Conservation (phyloP, 106 monocot species). For the Dendrobium officinale region DNA sequence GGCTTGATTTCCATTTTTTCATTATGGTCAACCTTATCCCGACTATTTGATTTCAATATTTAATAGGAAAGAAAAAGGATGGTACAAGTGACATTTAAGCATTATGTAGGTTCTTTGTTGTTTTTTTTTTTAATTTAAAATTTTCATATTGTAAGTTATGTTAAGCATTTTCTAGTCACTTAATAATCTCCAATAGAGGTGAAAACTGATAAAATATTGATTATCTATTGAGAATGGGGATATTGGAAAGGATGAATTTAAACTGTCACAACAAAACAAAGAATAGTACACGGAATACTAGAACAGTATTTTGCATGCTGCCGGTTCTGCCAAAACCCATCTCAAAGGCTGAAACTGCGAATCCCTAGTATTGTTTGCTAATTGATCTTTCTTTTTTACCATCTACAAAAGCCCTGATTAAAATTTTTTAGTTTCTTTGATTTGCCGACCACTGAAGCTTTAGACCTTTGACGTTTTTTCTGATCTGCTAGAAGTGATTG, state of each 20-base stretch:
- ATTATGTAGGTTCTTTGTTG: background rate
- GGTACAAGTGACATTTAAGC: background rate
- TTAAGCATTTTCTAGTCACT: too few relatives aligned
- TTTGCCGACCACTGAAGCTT: background rate
- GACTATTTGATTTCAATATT: background rate
- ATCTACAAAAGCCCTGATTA: background rate
- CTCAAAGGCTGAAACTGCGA: background rate
- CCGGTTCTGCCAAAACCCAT: background rate
- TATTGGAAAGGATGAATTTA: background rate
- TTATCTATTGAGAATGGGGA: background rate
- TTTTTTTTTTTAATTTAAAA: background rate
- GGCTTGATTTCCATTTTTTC: background rate
- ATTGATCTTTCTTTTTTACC: background rate
- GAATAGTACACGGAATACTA: background rate
- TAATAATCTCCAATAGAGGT: background rate
- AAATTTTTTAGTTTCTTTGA: background rate
- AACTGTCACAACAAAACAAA: background rate
- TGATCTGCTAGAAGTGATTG: background rate
- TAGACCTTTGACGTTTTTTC: background rate
- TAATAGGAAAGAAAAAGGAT: background rate
- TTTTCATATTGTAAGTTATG: background rate
- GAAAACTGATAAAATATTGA: background rate
- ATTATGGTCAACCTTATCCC: background rate
- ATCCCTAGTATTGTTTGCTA: background rate
- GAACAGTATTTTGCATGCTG: background rate